phyloP scores from a whole-genome alignment of 1,284 basidiomycete species.

The Pseudozyma pruni region DNA sequence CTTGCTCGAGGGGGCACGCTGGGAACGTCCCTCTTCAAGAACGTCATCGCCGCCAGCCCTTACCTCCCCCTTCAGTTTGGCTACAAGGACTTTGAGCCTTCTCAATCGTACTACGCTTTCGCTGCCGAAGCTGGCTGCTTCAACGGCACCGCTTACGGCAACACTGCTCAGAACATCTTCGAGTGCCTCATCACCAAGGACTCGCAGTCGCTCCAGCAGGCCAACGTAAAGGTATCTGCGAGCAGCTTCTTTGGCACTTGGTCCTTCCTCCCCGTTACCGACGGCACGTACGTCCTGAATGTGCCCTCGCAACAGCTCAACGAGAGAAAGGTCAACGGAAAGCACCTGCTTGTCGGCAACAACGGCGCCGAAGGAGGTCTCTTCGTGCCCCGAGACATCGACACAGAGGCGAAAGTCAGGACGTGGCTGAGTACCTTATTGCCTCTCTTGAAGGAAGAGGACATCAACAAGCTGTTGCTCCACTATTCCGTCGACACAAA shows the following conservation, averaged over 20 bases:
- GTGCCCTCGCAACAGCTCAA: slow-evolving; percentile 19
- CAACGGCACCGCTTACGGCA: slow-evolving; percentile 20
- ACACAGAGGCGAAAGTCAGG: slow-evolving; percentile 14
- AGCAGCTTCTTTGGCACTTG: slow-evolving; percentile 26
- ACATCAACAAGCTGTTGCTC: slow-evolving; percentile 16
- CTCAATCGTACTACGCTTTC: slow-evolving; percentile 33
- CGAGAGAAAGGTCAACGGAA: slow-evolving; percentile 20
- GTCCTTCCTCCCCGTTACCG: slow-evolving; percentile 36
- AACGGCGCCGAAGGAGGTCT: slow-evolving; percentile 27
- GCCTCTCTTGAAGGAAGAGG: slow-evolving; percentile 16
- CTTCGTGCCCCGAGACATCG: slow-evolving; percentile 21
- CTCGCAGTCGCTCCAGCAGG: slow-evolving; percentile 14
- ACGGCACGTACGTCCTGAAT: slow-evolving; percentile 17
- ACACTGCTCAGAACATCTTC: slow-evolving; percentile 18
- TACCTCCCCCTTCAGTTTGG: slow-evolving; percentile 30
- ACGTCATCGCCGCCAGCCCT: slow-evolving; percentile 29
- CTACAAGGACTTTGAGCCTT: slow-evolving; percentile 30
- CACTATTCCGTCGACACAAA: slow-evolving; percentile 23
- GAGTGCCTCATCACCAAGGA: slow-evolving; percentile 26
- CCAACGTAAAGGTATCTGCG: slow-evolving; percentile 24
- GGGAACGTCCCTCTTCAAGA: slow-evolving; percentile 30
- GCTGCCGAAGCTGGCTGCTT: slow-evolving; percentile 27
- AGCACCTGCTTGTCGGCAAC: slow-evolving; percentile 30
- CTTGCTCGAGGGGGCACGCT: slow-evolving; percentile 23
- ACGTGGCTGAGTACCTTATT: slow-evolving; percentile 20